Conservation (phyloP, 2,329 filamentous ascomycete genomes). For the Beauveria medogensis region DNA sequence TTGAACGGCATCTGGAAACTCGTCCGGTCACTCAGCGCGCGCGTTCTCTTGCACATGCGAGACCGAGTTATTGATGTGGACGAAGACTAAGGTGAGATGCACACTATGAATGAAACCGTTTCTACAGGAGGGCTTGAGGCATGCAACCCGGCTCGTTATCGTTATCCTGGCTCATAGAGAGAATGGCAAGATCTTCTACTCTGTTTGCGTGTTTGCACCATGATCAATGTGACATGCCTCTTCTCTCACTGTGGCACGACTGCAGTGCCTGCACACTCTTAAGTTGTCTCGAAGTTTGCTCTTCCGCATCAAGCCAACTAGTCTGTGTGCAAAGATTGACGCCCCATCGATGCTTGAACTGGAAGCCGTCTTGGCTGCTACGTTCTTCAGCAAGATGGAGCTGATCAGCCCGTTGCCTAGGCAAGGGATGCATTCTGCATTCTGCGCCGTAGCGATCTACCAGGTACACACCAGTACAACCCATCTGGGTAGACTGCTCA, state of each 20-base stretch:
- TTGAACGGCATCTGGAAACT: slow-evolving; percentile 78
- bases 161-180: neutral
- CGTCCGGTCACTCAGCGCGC: slow-evolving; percentile 64
- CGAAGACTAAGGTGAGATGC: slow-evolving; percentile 43
- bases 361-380: slow-evolving; percentile 43
- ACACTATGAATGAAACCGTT: neutral
- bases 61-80: slow-evolving; percentile 77
- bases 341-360: slow-evolving; percentile 35
- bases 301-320: slow-evolving; percentile 84
- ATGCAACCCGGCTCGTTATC: neutral
- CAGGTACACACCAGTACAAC: slow-evolving; percentile 9
- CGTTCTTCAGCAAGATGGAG: slow-evolving; percentile 1
- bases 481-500: slow-evolving; percentile 4
- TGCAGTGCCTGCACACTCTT: slow-evolving; percentile 70
- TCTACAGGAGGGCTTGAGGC: neutral
- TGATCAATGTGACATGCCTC: neutral
- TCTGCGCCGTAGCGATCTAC: slow-evolving; percentile 5
- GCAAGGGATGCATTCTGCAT: slow-evolving; percentile 7
- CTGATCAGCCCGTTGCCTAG: slow-evolving; percentile 2
- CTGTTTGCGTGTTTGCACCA: neutral
- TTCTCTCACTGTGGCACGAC: neutral
- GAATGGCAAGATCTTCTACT: slow-evolving; percentile 7
- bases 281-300: slow-evolving; percentile 78
- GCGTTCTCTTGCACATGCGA: slow-evolving; percentile 66
- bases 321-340: slow-evolving; percentile 87